Base-by-base conservation (phyloP, 371 early-diverging fungal genomes). In the Nosema muscidifuracis region DNA sequence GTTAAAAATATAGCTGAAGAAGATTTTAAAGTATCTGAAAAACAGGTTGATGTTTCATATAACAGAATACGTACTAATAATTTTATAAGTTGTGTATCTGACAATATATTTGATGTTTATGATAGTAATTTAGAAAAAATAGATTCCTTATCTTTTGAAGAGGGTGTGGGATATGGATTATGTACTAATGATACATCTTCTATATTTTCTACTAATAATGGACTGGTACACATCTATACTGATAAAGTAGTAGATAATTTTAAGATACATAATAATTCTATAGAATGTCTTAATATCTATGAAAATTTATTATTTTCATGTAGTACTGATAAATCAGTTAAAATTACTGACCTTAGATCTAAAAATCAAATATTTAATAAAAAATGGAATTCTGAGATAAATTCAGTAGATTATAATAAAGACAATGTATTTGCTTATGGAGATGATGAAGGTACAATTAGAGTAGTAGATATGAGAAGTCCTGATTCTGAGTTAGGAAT, bases 361-460 rank as follows among this genome's bases (percentile, higher is more conserved):
- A 42, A 55, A 30, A 44, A 64, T 0, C 1, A 16, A 30, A 33
- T 75, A 9, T 60, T 43, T 31, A 28, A 33, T 6, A 44, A 40
- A 24, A 30, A 56, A 43, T 40, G 47, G 31, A 38, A 42, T 0
- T 47, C 22, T 26, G 81, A 83, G 9, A 71, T 81, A 15, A 83
- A 83, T 69, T 65, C 78, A n/a, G 34, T 81, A 18, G 81, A 71
- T 66, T 71, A 72, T 50, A 77, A 72, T n/a, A 58, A 67, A 24
- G 80, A 78, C 18, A 69, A 71, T 51, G 9, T 77, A 6, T 34
- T 77, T 67, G 67, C 67, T 15, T 67, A 65, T 65, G 83, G 83
- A 40, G 80, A 80, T 64, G 83, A 83, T 69, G 24, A 63, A 20
- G 81, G 81, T 6, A 26, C 38, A 2, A 61, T 83, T 16, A 38